Evolutionary conservation across 192 early-diverging fungal species (phyloP), one percentile per base, ranked within the genome.

Genomic region (Helicostylum pulchrum): DNA sequence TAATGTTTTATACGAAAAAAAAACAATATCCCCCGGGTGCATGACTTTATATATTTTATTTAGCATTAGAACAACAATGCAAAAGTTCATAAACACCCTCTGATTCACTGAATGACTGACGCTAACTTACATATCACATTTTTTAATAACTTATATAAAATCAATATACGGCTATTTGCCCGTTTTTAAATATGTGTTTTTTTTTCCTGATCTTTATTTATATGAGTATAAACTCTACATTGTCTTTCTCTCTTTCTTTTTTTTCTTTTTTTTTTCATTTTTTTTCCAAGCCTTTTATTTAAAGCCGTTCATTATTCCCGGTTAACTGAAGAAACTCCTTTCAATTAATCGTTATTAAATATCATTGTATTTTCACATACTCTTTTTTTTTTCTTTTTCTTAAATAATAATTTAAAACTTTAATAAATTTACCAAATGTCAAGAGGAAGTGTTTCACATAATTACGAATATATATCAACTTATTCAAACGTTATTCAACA

Each of bases 371-470:
- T 34, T 55, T n/a, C 12, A n/a, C n/a, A n/a, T n/a, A n/a, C n/a
- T 4, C 7, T 4, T 8, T 59, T 15, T 45, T 44, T 44, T 23
- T 26, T 45, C 43, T 48, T 48, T 14, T 48, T 15, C n/a, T 48
- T 4, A 48, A 9, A 15, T 9, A 15, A 45, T 12, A 15, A 57
- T 36, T 42, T 39, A 30, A 21, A 21, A 6, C 55, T 43, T 59
- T 59, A 48, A 48, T 48, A 48, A 17, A 17, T 17, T 15, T 26
- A 26, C 20, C 42, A 15, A 19, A 59, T 59, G 57, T 59, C 39
- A 17, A 59, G 57, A 59, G 57, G 57, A 43, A 59, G 57, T 23
- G 43, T 59, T 59, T 59, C 57, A 44, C 57, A 59, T 43, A 43
- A 59, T 45, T 59, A 59, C 43, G 57, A 59, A 42, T 59, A 59